Base-by-base conservation (phyloP, 1,284 basidiomycete species). In the Kalmanozyma brasiliensis region DNA sequence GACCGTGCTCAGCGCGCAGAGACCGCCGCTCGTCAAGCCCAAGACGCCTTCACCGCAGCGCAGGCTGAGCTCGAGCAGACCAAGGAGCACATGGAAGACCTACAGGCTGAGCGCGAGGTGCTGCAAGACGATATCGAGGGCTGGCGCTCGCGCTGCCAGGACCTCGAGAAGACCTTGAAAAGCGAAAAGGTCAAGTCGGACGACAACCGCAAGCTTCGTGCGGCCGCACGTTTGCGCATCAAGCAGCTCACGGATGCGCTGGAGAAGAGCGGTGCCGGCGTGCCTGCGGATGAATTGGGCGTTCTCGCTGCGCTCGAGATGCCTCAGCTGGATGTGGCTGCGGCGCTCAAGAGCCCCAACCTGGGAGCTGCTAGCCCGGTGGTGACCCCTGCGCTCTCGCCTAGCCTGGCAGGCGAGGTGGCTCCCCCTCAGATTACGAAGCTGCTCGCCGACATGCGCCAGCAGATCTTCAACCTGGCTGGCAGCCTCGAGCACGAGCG, bases 391-490 rank as follows among this genome's bases (percentile, higher is more conserved):
- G 47, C 56, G 22, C 64, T 74, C 24, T 74, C 77, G 49, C 73
- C 70, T 11, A 56, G 56, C 17, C 47, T 67, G 16, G 59, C 51
- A 3, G 29, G 30, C 14, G 74, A 70, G 26, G 61, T 60, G 2
- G 57, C 55, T 13, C 51, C 71, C 16, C 73, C 74, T 6, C 68
- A 76, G 52, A 74, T 80, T 26, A 69, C 79, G 20, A 71, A 75
- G 57, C 59, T 82, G 42, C 69, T 82, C n/a, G 60, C 64, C 1
- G 73, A 81, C 23, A 80, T 82, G 79, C 73, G 79, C 9, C 77
- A 82, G 67, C 80, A 82, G 67, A 82, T 81, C 63, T 73, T 82
- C 47, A 79, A 73, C 41, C 60, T 82, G 13, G 77, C 77, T 19
- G 74, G 73, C 30, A 73, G 64, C n/a, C 72, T 82, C 7, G 72